Evolutionary conservation across 805 yeast species (phyloP).

Genomic region (Starmerella potacharoeniae): DNA sequence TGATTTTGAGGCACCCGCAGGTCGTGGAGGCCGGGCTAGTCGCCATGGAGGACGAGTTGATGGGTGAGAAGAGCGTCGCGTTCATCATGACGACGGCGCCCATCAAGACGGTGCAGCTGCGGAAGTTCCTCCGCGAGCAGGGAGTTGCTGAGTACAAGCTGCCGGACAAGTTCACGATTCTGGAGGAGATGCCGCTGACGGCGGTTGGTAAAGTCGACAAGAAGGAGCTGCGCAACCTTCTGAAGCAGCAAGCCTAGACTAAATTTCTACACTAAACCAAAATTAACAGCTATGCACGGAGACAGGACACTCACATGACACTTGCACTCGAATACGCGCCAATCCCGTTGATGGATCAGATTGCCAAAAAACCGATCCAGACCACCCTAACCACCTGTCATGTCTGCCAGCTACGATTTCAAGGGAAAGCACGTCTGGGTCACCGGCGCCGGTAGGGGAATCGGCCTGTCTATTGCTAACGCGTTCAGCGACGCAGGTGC

Average conservation of each 20-base stretch:
- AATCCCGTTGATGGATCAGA: background rate
- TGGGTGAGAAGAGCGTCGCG: slow-evolving; percentile 17
- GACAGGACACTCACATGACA: background rate
- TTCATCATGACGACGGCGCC: slow-evolving; percentile 12
- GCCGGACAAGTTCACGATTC: slow-evolving; percentile 11
- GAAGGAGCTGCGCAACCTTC: slow-evolving; percentile 5
- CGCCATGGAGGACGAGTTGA: slow-evolving; percentile 14
- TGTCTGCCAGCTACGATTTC: slow-evolving; percentile 12
- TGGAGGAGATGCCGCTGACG: slow-evolving; percentile 15
- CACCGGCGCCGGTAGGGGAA: slow-evolving; percentile 16
- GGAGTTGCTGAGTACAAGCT: slow-evolving; percentile 18
- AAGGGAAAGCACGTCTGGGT: slow-evolving; percentile 5
- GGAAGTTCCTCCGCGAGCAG: slow-evolving; percentile 14
- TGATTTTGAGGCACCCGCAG: slow-evolving; percentile 14
- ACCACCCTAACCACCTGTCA: background rate
- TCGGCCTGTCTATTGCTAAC: slow-evolving; percentile 8
- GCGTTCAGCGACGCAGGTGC: slow-evolving; percentile 11
- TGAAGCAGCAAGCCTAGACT: background rate
- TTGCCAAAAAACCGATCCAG: background rate
- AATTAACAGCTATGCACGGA: background rate
- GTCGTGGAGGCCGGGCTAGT: slow-evolving; percentile 15
- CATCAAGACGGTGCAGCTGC: slow-evolving; percentile 7
- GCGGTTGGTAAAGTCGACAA: slow-evolving; percentile 17
- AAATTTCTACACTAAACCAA: background rate
- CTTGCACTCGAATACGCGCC: too few relatives aligned